These are phyloP conservation scores for Zasmidium angulare DNA, from an alignment of 2,329 filamentous ascomycete species.

Conservation along the genomic window DNA sequence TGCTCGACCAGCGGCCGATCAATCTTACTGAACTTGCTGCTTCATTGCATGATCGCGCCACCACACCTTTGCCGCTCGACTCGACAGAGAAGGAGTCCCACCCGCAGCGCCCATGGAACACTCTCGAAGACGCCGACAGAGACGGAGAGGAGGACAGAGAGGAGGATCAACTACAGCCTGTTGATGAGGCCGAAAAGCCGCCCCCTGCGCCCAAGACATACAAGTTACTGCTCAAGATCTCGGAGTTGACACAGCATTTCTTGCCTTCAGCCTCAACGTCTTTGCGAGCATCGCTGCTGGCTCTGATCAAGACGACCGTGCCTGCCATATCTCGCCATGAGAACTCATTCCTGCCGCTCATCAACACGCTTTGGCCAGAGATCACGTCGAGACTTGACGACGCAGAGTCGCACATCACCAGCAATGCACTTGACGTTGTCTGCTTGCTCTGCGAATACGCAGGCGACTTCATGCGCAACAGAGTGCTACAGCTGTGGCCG, in stretches of 20 bases:
- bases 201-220: slow-evolving; percentile 75
- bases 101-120: slow-evolving; percentile 32
- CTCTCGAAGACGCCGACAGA: slow-evolving; percentile 26
- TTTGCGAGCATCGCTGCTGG: slow-evolving; percentile 75
- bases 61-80: slow-evolving; percentile 18
- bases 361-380: slow-evolving; percentile 90
- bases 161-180: slow-evolving; percentile 22
- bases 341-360: slow-evolving; percentile 79
- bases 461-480: slow-evolving; percentile 75
- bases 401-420: slow-evolving; percentile 64
- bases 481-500: slow-evolving; percentile 73
- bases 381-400: slow-evolving; percentile 68
- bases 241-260: slow-evolving; percentile 83
- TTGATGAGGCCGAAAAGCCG: slow-evolving; percentile 38
- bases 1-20: slow-evolving; percentile 14
- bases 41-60: slow-evolving; percentile 16
- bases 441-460: slow-evolving; percentile 67
- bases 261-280: slow-evolving; percentile 80
- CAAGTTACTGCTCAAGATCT: slow-evolving; percentile 76
- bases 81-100: slow-evolving; percentile 32
- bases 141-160: slow-evolving; percentile 34
- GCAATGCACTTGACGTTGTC: slow-evolving; percentile 69
- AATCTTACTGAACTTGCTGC: slow-evolving; percentile 48
- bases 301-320: slow-evolving; percentile 71
- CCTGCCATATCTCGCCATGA: slow-evolving; percentile 73